These are phyloP conservation scores for Penicillium pulvis DNA, from an alignment of 495 filamentous ascomycete genomes.

Conservation along the genomic window DNA sequence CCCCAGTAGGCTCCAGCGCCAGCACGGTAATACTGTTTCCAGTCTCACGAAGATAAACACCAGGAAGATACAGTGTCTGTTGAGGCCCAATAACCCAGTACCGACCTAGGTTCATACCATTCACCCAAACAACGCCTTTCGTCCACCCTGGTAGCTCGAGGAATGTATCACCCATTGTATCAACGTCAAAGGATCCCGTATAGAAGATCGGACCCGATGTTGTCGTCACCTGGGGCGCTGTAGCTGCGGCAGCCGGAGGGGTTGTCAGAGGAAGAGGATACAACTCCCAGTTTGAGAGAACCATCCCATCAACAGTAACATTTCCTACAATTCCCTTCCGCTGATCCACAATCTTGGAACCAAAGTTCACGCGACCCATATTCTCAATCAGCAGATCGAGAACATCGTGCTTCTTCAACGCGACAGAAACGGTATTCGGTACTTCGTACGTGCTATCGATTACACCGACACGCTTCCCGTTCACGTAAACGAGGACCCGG, in stretches of 20 bases:
- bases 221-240: constrained; percentile 6
- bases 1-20: constrained; percentile 41
- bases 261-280: constrained; percentile 37
- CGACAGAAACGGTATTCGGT: constrained; percentile 34
- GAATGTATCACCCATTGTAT: constrained; percentile 41
- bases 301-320: constrained; percentile 37
- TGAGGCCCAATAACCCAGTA: constrained; percentile 52
- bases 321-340: constrained; percentile 49
- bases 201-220: constrained; percentile 40
- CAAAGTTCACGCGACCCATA: constrained; percentile 49
- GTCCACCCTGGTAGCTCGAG: constrained; percentile 40
- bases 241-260: constrained; percentile 17
- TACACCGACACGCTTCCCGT: constrained; percentile 37
- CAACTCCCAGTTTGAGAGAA: constrained; percentile 40
- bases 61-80: constrained; percentile 49
- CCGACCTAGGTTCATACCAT: constrained; percentile 47
- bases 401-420: constrained; percentile 36
- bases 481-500: constrained; percentile 48
- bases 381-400: constrained; percentile 49
- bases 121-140: constrained; percentile 51
- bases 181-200: constrained; percentile 35
- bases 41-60: constrained; percentile 27
- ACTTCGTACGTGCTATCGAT: constrained; percentile 45
- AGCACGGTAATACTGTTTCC: constrained; percentile 44
- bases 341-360: constrained; percentile 40